Percentiles rank a stretch among this genome's conserved stretches.
phyloP scores from a whole-genome alignment of 805 yeast genomes.

The Torulaspora maleeae region DNA sequence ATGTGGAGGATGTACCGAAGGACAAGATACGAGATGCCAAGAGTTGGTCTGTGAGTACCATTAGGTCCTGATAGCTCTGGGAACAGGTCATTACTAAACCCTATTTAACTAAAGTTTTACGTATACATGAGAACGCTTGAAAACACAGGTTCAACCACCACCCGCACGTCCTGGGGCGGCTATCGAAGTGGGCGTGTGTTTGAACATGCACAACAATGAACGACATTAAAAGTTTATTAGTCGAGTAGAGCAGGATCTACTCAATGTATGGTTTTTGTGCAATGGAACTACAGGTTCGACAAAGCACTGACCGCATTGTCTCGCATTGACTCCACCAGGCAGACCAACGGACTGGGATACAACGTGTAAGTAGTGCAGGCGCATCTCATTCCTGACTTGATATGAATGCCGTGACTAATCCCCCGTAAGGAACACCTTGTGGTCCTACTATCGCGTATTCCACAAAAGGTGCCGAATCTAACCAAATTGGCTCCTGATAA shows the following conservation, averaged over 20 bases:
- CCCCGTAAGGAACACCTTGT: slow-evolving; percentile 21
- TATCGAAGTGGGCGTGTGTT: background rate
- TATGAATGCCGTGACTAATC: slow-evolving; percentile 15
- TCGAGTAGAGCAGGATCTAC: too few relatives aligned
- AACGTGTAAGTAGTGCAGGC: slow-evolving; percentile 16
- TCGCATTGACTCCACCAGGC: background rate
- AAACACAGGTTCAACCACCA: too few relatives aligned
- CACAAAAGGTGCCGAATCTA: slow-evolving; percentile 22
- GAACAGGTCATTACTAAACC: too few relatives aligned
- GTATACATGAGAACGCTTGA: too few relatives aligned
- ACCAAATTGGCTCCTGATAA: slow-evolving; percentile 11
- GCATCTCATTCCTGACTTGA: slow-evolving; percentile 17
- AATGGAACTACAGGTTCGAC: background rate
- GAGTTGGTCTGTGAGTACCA: slow-evolving; percentile 27
- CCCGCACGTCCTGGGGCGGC: too few relatives aligned
- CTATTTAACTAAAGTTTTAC: too few relatives aligned
- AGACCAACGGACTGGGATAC: slow-evolving; percentile 21
- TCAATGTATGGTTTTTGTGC: too few relatives aligned
- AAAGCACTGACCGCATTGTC: slow-evolving; percentile 1
- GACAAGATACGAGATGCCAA: slow-evolving; percentile 25
- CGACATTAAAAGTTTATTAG: too few relatives aligned
- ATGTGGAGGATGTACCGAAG: slow-evolving; percentile 9
- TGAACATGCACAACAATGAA: too few relatives aligned
- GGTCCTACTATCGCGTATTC: slow-evolving; percentile 19
- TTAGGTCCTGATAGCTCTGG: slow-evolving; percentile 9